phyloP scores from a whole-genome alignment of 2,329 filamentous ascomycete species.

The Grosmannia huntii region DNA sequence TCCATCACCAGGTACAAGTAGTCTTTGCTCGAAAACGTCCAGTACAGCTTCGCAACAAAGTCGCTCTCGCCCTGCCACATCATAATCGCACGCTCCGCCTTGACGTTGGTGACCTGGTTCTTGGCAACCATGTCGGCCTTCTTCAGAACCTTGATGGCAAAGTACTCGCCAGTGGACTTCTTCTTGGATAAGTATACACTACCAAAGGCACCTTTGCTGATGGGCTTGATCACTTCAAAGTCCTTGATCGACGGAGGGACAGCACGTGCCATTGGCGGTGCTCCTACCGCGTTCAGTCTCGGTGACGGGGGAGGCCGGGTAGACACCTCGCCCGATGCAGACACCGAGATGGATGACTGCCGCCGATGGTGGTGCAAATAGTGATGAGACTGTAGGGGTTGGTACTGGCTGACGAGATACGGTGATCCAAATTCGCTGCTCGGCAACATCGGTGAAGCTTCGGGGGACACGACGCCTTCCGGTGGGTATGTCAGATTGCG shows the following conservation, averaged over 20 bases:
- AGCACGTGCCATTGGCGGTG: constrained; percentile 73
- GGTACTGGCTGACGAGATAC: constrained; percentile 31
- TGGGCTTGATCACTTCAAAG: constrained; percentile 98
- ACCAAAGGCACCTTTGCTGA: constrained; percentile 96
- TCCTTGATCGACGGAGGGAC: constrained; percentile 96
- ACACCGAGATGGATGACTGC: constrained; percentile 71
- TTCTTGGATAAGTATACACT: constrained; percentile 98
- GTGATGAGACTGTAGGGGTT: constrained; percentile 51
- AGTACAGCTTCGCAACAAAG: constrained; percentile 97
- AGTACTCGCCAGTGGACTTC: constrained; percentile 96
- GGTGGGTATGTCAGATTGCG: constrained; percentile 44
- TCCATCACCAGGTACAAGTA: constrained; percentile 99
- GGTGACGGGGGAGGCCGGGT: constrained; percentile 67
- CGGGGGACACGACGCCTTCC: constrained; percentile 66
- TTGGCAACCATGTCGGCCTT: constrained; percentile 99
- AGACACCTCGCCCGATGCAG: constrained; percentile 29
- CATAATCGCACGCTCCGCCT: constrained; percentile 97
- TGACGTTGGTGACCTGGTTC: constrained; percentile 98
- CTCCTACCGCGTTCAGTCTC: constrained; percentile 59
- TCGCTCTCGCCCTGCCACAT: constrained; percentile 99
- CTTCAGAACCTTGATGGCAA: constrained; percentile 95
- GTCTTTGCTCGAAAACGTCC: constrained; percentile 99
- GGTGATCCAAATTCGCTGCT: constrained; percentile 73
- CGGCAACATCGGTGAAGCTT: constrained; percentile 78
- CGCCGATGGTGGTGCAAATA: constrained; percentile 57